Evolutionary conservation across 2,329 filamentous ascomycete species (phyloP), one percentile per base, ranked within the genome.

Genomic region (Tolypocladium guangdongense): DNA sequence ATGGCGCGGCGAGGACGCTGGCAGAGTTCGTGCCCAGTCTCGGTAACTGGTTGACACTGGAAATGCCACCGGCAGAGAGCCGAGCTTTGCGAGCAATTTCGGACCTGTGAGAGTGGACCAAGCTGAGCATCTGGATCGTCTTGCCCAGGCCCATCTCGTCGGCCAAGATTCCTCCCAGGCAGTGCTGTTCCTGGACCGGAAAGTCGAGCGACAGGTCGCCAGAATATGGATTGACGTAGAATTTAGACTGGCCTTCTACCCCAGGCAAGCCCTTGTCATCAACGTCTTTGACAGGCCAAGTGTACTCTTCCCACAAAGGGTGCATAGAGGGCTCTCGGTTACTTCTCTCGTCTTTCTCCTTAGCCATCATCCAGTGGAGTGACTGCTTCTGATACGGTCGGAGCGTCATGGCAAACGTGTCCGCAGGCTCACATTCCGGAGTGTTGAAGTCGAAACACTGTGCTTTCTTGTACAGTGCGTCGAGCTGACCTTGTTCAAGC

Each of bases 101-200:
- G 4, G 83, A 85, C 57, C 81, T 83, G 66, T 97, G 88, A 0
- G 88, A 82, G 66, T 99, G 93, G 6, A 99, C 81, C 50, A 99
- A 74, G 69, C 90, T 93, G 57, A 99, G 81, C 90, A 99, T 97
- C 65, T 99, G 92, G 52, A 99, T 97, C 0, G 93, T 99, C 73
- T 99, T 99, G 36, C 93, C 93, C 2, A 99, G 76, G 48, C 93
- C 93, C 93, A 99, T 99, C 70, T 97, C 88, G 63, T 99, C 93
- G 10, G 93, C 93, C 43, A 99, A 74, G 54, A 99, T 88, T 7
- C 93, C 93, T 46, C 93, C 93, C 0, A 96, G 75, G 60, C 93
- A 99, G 65, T 95, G 89, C 64, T 97, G 93, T 63, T 97, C 90
- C 65, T 99, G 93, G 2, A 84, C 81, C 1, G 93, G 93, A 59